Percentiles rank a stretch among this genome's conserved stretches.
phyloP scores from a whole-genome alignment of 1,139 yeast species.

The Geotrichum carabidarum region DNA sequence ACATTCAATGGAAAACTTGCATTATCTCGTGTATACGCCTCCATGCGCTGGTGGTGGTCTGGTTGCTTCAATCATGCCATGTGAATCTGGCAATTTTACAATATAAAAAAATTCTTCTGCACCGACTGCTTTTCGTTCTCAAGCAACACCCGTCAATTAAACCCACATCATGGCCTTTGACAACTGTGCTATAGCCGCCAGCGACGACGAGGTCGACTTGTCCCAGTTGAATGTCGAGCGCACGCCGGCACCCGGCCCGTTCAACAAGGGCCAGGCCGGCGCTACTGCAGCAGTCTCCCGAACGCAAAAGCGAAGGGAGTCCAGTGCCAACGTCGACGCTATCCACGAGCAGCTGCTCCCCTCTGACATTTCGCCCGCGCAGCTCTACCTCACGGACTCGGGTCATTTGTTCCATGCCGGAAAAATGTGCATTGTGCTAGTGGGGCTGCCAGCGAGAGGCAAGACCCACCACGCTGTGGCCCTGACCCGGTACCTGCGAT shows the following conservation, averaged over 20 bases:
- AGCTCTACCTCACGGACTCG: conserved; percentile 81
- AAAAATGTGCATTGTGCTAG: conserved; percentile 78
- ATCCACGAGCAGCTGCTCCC: conserved; percentile 34
- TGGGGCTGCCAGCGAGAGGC: conserved; percentile 95
- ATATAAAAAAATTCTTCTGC: not conserved
- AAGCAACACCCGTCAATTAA: not conserved
- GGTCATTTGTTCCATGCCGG: conserved; percentile 95
- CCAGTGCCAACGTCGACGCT: conserved; percentile 29
- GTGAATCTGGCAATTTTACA: too few relatives aligned
- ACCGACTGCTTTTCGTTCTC: not conserved
- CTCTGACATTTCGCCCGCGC: conserved; percentile 57
- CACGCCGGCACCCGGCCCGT: conserved; percentile 19
- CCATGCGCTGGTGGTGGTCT: not conserved
- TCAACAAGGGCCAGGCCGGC: conserved; percentile 9
- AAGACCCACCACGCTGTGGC: conserved; percentile 91
- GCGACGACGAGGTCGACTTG: conserved; percentile 7
- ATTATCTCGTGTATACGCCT: not conserved
- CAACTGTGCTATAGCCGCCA: not conserved
- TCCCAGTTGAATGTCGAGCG: not conserved
- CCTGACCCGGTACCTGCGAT: conserved; percentile 80
- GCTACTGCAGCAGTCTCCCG: conserved; percentile 1
- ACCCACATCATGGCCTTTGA: not conserved
- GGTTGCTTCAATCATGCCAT: not conserved
- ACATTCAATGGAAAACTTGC: not conserved
- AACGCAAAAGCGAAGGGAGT: conserved; percentile 2